These are phyloP conservation scores for Thalassia testudinum DNA, from an alignment of 116 monocot species.

Conservation along the genomic window DNA sequence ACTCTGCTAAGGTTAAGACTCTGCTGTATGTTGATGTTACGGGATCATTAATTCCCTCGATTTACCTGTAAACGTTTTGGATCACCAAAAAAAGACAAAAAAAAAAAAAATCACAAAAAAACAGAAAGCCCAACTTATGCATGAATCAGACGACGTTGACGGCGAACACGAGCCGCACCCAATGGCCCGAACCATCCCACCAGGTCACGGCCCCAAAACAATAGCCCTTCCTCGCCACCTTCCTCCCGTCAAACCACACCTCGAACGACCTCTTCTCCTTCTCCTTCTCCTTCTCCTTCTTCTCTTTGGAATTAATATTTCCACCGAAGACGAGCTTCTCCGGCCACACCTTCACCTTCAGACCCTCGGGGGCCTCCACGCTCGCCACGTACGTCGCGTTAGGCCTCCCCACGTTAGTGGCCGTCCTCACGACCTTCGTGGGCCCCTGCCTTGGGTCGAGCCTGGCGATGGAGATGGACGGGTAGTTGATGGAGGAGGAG, in stretches of 20 bases:
- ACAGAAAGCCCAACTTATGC: not conserved
- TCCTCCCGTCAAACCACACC: conserved; percentile 33
- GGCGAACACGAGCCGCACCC: conserved; percentile 46
- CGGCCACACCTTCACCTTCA: conserved; percentile 50
- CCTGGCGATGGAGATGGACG: conserved; percentile 58
- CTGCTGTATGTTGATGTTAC: too few relatives aligned
- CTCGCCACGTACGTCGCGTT: conserved; percentile 41
- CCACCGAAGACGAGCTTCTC: conserved; percentile 43
- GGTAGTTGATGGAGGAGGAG: conserved; percentile 62
- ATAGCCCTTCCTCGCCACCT: conserved; percentile 40
- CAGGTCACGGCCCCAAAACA: conserved; percentile 52
- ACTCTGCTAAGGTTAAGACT: too few relatives aligned
- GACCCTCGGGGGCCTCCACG: conserved; percentile 40
- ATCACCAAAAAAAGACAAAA: too few relatives aligned
- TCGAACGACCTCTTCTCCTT: conserved; percentile 39
- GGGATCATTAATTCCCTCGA: too few relatives aligned
- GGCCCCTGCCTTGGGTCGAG: conserved; percentile 13
- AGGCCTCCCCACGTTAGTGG: conserved; percentile 49
- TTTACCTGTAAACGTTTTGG: too few relatives aligned
- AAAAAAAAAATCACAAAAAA: not conserved
- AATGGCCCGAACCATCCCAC: conserved; percentile 51
- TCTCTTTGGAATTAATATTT: too few relatives aligned
- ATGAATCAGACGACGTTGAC: conserved; percentile 34
- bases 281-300: conserved; percentile 21
- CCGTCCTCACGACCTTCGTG: conserved; percentile 32